Conservation (phyloP, 75 land plant species). For the Picea glauca region DNA sequence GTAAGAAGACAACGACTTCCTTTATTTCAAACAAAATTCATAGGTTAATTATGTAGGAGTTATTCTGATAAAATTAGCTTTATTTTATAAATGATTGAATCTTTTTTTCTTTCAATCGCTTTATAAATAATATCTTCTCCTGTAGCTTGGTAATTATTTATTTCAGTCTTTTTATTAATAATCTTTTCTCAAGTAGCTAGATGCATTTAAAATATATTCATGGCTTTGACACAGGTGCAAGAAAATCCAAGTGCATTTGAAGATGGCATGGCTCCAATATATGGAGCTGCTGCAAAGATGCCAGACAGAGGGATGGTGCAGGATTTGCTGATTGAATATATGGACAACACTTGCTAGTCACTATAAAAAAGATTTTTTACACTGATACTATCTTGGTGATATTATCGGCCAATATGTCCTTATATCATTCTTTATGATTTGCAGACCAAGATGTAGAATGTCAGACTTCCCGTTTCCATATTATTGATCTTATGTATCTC, state of each 20-base stretch:
- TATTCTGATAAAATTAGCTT: neutral
- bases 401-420: neutral
- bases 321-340: conserved; percentile 80
- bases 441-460: neutral
- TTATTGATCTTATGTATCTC: neutral
- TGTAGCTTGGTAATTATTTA: neutral
- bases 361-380: neutral
- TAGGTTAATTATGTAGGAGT: neutral
- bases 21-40: neutral
- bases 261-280: conserved; percentile 96
- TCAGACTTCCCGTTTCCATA: neutral
- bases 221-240: conserved; percentile 55
- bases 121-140: neutral
- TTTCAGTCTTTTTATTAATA: neutral
- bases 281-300: conserved; percentile 97
- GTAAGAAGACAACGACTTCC: conserved; percentile 40
- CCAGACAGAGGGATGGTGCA: conserved; percentile 82
- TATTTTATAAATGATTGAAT: neutral
- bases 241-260: conserved; percentile 76
- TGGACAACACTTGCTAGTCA: conserved; percentile 78
- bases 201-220: neutral
- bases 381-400: neutral
- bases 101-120: neutral
- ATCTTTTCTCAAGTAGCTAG: neutral
- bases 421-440: neutral